Percentiles rank a stretch among this genome's conserved stretches.
These are phyloP conservation scores for Sporisorium sorghi DNA, from an alignment of 1,284 basidiomycete species.

Conservation along the genomic window DNA sequence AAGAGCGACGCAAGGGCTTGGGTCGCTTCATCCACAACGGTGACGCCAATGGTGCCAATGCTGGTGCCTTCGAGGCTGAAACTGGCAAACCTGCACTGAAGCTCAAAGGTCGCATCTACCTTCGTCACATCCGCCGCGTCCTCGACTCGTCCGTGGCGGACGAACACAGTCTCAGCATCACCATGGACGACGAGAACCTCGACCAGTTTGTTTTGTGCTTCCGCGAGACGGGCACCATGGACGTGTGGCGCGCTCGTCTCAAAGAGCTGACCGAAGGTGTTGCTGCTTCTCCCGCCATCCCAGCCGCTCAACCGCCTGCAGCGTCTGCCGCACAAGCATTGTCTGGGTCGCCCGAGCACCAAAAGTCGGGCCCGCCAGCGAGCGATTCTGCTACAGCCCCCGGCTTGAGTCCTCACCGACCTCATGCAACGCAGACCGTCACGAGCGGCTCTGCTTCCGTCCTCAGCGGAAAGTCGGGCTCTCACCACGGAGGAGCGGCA, in stretches of 20 bases:
- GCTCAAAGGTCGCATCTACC: conserved; percentile 92
- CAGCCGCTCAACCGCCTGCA: conserved; percentile 1
- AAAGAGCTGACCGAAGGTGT: conserved; percentile 33
- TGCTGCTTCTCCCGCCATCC: conserved; percentile 15
- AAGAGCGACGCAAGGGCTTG: conserved; percentile 84
- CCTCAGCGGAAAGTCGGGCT: conserved; percentile 53
- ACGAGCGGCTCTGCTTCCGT: conserved; percentile 44
- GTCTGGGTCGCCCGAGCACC: conserved; percentile 7
- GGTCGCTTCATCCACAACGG: conserved; percentile 78
- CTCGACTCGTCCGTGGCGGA: conserved; percentile 80
- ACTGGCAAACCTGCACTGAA: conserved; percentile 79
- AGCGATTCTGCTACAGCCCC: conserved; percentile 3
- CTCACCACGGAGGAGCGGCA: conserved; percentile 23
- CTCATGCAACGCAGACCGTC: conserved; percentile 11
- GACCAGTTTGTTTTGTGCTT: conserved; percentile 95
- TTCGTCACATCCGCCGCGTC: conserved; percentile 88
- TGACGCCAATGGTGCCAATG: conserved; percentile 64
- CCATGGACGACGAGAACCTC: conserved; percentile 91
- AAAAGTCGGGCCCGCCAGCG: conserved; percentile 2
- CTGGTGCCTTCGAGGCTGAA: conserved; percentile 9
- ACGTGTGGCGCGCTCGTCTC: conserved; percentile 79
- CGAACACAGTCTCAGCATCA: conserved; percentile 89
- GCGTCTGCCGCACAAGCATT: conserved; percentile 1
- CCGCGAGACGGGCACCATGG: conserved; percentile 85
- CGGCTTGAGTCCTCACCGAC: conserved; percentile 19